phyloP scores from a whole-genome alignment of 2,329 filamentous ascomycete genomes.

The Tolypocladium inflatum region DNA sequence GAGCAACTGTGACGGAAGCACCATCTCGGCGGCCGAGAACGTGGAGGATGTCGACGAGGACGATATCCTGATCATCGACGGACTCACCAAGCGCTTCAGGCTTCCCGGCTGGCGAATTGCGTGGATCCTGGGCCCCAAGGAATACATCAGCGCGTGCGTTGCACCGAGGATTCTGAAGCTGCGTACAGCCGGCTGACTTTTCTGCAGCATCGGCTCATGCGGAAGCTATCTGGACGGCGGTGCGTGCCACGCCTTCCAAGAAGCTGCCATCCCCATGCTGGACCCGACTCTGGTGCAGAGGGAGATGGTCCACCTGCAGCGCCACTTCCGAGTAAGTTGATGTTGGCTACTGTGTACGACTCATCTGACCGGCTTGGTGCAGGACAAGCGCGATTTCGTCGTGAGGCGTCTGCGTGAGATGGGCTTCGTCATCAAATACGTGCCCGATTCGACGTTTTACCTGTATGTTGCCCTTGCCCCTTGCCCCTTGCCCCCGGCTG shows the following conservation, averaged over 20 bases:
- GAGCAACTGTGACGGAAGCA: conserved; percentile 78
- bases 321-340: conserved; percentile 60
- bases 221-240: conserved; percentile 92
- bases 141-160: conserved; percentile 75
- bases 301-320: conserved; percentile 86
- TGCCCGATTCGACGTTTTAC: conserved; percentile 92
- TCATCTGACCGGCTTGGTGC: neutral
- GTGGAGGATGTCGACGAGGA: conserved; percentile 83
- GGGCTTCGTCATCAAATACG: conserved; percentile 75
- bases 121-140: conserved; percentile 92
- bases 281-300: conserved; percentile 68
- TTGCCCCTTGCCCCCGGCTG: too few species aligned
- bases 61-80: conserved; percentile 90
- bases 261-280: conserved; percentile 89
- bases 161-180: neutral
- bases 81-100: conserved; percentile 92
- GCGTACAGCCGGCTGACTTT: conserved; percentile 1
- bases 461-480: conserved; percentile 47
- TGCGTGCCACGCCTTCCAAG: conserved; percentile 90
- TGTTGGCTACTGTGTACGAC: neutral
- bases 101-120: conserved; percentile 94
- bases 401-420: conserved; percentile 70
- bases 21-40: conserved; percentile 83
- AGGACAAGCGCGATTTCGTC: conserved; percentile 87
- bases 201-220: conserved; percentile 64